Percentiles rank a stretch among this genome's conserved stretches.
phyloP scores from a whole-genome alignment of 108 stramenopile genomes.

The Epipyxis sp. region DNA sequence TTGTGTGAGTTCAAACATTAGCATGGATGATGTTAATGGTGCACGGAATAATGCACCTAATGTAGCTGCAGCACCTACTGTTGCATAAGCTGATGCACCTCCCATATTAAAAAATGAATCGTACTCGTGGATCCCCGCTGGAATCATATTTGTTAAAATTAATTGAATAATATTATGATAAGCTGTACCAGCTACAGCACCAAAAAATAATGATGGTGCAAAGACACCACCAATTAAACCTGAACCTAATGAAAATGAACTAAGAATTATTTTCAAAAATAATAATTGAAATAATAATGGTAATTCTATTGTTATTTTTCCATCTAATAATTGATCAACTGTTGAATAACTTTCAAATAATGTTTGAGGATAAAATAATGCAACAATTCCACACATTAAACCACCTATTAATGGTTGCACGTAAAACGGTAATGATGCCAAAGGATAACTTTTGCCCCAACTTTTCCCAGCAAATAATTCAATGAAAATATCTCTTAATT shows the following conservation, averaged over 20 bases:
- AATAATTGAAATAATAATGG: slow-evolving; percentile 60
- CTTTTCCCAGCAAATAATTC: slow-evolving; percentile 26
- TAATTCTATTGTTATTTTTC: slow-evolving; percentile 53
- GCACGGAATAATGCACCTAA: slow-evolving; percentile 80
- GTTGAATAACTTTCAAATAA: slow-evolving; percentile 90
- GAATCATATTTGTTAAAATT: slow-evolving; percentile 4
- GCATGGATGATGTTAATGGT: slow-evolving; percentile 69
- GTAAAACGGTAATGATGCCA: slow-evolving; percentile 4
- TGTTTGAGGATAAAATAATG: slow-evolving; percentile 72
- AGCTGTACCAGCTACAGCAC: slow-evolving; percentile 76
- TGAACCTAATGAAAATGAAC: slow-evolving; percentile 71
- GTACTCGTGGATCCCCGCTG: slow-evolving; percentile 32
- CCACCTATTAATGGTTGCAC: slow-evolving; percentile 68
- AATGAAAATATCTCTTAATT: slow-evolving; percentile 37
- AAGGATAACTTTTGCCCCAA: neutral
- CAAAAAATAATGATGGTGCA: slow-evolving; percentile 82
- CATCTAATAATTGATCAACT: slow-evolving; percentile 71
- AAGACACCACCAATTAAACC: slow-evolving; percentile 87
- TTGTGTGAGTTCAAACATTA: slow-evolving; percentile 82
- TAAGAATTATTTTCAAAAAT: slow-evolving; percentile 65
- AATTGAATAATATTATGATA: slow-evolving; percentile 61
- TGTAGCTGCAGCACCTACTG: slow-evolving; percentile 80
- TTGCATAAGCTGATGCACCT: slow-evolving; percentile 74
- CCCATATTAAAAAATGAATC: slow-evolving; percentile 17
- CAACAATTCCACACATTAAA: slow-evolving; percentile 67